Percentiles rank a stretch among this genome's conserved stretches.
These are phyloP conservation scores for Xylaria flabelliformis DNA, from an alignment of 495 filamentous ascomycete genomes.

Conservation along the genomic window DNA sequence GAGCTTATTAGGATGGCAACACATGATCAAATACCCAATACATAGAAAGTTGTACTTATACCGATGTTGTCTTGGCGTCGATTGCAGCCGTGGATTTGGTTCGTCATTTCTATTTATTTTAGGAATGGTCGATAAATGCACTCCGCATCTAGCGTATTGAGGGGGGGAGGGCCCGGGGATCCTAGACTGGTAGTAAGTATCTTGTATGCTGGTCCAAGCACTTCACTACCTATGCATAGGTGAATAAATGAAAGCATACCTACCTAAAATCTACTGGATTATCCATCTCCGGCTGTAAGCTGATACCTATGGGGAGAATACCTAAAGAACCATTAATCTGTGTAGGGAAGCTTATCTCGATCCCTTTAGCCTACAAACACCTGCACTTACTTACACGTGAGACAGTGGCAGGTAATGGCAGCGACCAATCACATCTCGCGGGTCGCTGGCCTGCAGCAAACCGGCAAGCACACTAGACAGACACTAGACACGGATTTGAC, in stretches of 20 bases:
- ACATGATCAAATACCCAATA: neutral
- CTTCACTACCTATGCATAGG: neutral
- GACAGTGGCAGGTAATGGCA: neutral
- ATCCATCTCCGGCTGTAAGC: neutral
- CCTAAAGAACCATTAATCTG: neutral
- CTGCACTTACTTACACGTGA: neutral
- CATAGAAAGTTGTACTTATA: neutral
- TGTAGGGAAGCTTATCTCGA: constrained; percentile 6
- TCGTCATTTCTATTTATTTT: neutral
- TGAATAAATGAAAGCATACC: neutral
- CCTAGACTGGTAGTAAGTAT: neutral
- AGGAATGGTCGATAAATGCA: constrained; percentile 4
- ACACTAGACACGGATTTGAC: constrained; percentile 14
- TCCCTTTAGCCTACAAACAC: neutral
- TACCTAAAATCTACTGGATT: neutral
- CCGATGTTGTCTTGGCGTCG: neutral
- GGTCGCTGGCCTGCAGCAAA: constrained; percentile 2
- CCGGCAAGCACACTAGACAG: neutral
- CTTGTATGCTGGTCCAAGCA: neutral
- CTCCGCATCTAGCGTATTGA: neutral
- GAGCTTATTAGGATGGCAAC: neutral
- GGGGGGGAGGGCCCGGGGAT: neutral
- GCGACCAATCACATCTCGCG: neutral
- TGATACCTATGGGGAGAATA: neutral
- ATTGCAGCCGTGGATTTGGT: neutral